Conservation (phyloP, 2,329 filamentous ascomycete species). For the Alternaria viburni region DNA sequence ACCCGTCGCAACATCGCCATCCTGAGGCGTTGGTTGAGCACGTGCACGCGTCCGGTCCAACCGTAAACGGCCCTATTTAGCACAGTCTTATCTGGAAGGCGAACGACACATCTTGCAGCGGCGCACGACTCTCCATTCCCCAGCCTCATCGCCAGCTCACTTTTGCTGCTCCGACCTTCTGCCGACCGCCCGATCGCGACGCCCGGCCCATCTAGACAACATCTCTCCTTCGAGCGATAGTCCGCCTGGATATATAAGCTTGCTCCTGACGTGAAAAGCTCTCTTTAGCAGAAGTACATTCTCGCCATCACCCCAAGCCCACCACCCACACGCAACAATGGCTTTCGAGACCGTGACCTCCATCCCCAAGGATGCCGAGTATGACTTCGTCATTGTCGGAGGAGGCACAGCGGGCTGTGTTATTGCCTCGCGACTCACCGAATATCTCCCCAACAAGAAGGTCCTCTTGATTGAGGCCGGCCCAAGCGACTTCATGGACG, state of each 20-base stretch:
- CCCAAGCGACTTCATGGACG: constrained; percentile 86
- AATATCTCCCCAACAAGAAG: constrained; percentile 82
- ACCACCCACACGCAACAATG: constrained; percentile 28
- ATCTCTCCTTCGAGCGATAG: neutral
- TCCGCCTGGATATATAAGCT: constrained; percentile 10
- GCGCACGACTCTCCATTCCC: constrained; percentile 10
- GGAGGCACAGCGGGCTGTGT: constrained; percentile 88
- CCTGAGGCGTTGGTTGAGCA: constrained; percentile 12
- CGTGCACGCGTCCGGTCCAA: constrained; percentile 29
- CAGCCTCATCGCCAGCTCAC: constrained; percentile 9
- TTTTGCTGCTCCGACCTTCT: constrained; percentile 12
- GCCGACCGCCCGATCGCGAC: constrained; percentile 12
- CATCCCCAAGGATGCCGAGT: constrained; percentile 67
- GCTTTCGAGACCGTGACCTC: constrained; percentile 61
- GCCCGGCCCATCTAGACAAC: constrained; percentile 1
- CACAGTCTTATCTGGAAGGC: constrained; percentile 38
- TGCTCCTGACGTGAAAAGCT: constrained; percentile 1
- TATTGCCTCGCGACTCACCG: constrained; percentile 77
- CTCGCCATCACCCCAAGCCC: constrained; percentile 2
- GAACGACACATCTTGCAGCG: constrained; percentile 36
- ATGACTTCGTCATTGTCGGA: constrained; percentile 85
- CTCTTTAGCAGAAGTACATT: neutral
- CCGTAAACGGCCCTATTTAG: constrained; percentile 31
- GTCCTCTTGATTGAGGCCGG: constrained; percentile 87
- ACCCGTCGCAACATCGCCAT: neutral